Conservation (phyloP, 1,284 basidiomycete genomes). For the Xerocomus minutiporus region DNA sequence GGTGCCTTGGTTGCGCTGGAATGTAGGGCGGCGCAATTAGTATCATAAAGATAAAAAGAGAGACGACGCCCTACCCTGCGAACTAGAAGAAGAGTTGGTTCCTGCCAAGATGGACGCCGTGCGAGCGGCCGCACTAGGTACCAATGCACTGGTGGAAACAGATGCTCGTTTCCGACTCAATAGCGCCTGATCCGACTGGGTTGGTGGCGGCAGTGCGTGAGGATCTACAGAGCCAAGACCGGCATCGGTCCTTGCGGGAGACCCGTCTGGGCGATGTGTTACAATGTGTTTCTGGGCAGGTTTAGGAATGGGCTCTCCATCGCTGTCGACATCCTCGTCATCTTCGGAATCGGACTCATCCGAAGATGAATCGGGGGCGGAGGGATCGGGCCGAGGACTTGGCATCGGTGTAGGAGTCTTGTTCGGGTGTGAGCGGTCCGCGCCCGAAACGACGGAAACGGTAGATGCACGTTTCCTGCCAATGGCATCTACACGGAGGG, state of each 20-base stretch:
- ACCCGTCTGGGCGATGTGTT: not conserved
- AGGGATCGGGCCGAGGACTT: constrained; percentile 17
- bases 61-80: constrained; percentile 13
- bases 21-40: not conserved
- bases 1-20: constrained; percentile 11
- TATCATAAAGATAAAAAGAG: not conserved
- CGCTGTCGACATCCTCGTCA: constrained; percentile 34
- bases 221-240: not conserved
- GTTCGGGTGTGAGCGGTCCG: constrained; percentile 12
- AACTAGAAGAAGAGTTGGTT: constrained; percentile 15
- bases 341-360: constrained; percentile 25
- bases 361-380: constrained; percentile 25
- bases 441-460: constrained; percentile 22
- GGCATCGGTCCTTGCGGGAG: not conserved
- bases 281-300: constrained; percentile 9
- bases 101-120: constrained; percentile 34
- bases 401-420: constrained; percentile 11
- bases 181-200: constrained; percentile 14
- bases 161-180: constrained; percentile 24
- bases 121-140: constrained; percentile 35
- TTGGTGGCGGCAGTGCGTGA: constrained; percentile 1
- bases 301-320: constrained; percentile 23
- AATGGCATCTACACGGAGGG: constrained; percentile 27
- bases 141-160: constrained; percentile 39
- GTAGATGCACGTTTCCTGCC: constrained; percentile 30